Evolutionary conservation across 1,284 basidiomycete genomes (phyloP).

Genomic region (Cerrena zonata): DNA sequence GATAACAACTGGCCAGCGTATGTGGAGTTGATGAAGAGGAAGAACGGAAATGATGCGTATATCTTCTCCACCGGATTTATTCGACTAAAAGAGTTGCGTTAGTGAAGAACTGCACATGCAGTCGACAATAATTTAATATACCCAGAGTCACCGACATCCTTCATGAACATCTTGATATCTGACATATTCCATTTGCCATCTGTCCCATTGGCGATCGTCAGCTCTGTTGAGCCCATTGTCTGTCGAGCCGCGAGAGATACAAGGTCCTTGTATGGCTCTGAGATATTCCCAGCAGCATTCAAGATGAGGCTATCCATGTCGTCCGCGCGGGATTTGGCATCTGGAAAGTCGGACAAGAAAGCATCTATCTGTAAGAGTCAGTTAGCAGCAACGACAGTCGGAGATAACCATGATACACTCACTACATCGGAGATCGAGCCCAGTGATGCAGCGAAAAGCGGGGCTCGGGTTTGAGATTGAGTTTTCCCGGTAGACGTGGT

Average conservation of each 20-base stretch:
- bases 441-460: slow-evolving; percentile 23
- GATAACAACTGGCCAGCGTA: slow-evolving; percentile 36
- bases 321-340: slow-evolving; percentile 17
- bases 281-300: slow-evolving; percentile 17
- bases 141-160: slow-evolving; percentile 19
- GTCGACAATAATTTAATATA: slow-evolving; percentile 20
- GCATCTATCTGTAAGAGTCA: slow-evolving; percentile 19
- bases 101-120: too few species aligned
- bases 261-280: slow-evolving; percentile 34
- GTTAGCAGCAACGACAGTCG: too few species aligned
- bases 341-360: slow-evolving; percentile 22
- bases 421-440: slow-evolving; percentile 14
- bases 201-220: slow-evolving; percentile 27
- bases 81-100: slow-evolving; percentile 17
- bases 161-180: slow-evolving; percentile 47
- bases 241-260: slow-evolving; percentile 38
- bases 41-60: slow-evolving; percentile 42
- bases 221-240: slow-evolving; percentile 35
- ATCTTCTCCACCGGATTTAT: slow-evolving; percentile 44
- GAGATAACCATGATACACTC: too few species aligned
- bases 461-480: slow-evolving; percentile 15
- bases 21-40: slow-evolving; percentile 41
- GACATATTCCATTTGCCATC: slow-evolving; percentile 31
- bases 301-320: slow-evolving; percentile 23
- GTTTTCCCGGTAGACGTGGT: too few species aligned